These are phyloP conservation scores for Ceratocystis papillata DNA, from an alignment of 2,329 filamentous ascomycete genomes.

Conservation along the genomic window DNA sequence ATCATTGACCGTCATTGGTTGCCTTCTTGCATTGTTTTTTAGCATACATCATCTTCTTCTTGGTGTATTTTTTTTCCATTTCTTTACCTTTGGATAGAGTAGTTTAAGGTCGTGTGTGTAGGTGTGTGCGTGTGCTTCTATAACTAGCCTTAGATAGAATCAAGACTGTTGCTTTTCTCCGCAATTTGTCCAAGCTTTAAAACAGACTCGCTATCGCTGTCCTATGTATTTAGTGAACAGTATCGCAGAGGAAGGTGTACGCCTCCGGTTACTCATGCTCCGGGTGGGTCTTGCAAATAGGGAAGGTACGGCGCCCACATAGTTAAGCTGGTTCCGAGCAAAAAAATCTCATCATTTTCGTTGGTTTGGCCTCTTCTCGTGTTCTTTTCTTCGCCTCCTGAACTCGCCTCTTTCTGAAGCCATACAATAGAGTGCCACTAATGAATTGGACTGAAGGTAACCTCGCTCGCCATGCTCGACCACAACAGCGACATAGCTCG, in stretches of 20 bases:
- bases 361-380: neutral
- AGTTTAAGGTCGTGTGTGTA: neutral
- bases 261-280: neutral
- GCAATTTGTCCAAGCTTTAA: neutral
- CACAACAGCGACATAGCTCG: slow-evolving; percentile 31
- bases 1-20: slow-evolving; percentile 3
- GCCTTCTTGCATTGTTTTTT: neutral
- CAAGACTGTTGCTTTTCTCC: neutral
- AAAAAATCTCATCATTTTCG: neutral
- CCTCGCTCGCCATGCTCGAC: slow-evolving; percentile 33
- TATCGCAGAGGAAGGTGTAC: neutral
- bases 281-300: neutral
- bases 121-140: neutral
- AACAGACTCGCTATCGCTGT: neutral
- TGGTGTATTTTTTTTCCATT: slow-evolving; percentile 2
- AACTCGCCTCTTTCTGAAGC: neutral
- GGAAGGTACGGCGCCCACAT: neutral
- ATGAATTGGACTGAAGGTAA: slow-evolving; percentile 38
- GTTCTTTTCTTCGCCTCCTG: neutral
- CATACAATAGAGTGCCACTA: neutral
- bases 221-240: neutral
- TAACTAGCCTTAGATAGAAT: neutral
- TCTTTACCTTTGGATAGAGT: neutral
- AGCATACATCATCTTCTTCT: neutral
- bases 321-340: neutral